phyloP scores from a whole-genome alignment of 2,329 filamentous ascomycete species.

The Sarocladium oryzae region DNA sequence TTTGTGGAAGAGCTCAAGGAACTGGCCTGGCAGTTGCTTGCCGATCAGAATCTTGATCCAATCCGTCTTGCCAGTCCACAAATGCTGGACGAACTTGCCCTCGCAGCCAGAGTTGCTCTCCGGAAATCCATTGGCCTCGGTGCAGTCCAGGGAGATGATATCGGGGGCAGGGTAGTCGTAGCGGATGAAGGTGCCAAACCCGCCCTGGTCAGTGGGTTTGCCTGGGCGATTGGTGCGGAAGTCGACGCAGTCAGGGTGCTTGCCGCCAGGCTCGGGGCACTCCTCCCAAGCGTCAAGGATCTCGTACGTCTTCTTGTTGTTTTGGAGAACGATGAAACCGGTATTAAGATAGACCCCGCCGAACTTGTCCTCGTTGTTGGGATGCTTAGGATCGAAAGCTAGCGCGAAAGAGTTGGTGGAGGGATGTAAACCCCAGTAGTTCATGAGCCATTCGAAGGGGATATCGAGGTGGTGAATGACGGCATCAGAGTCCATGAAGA shows the following conservation, averaged over 20 bases:
- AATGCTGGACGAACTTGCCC: constrained; percentile 35
- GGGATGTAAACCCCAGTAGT: constrained; percentile 37
- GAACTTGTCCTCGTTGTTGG: constrained; percentile 33
- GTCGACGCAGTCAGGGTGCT: constrained; percentile 30
- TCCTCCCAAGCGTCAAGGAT: constrained; percentile 43
- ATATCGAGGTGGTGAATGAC: constrained; percentile 37
- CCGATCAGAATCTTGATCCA: constrained; percentile 33
- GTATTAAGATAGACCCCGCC: constrained; percentile 41
- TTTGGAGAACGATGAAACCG: constrained; percentile 47
- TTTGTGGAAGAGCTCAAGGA: constrained; percentile 29
- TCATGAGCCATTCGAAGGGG: constrained; percentile 40
- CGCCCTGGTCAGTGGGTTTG: constrained; percentile 35
- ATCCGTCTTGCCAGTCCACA: constrained; percentile 35
- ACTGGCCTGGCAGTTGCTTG: constrained; percentile 29
- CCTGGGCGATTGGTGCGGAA: constrained; percentile 29
- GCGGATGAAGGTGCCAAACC: constrained; percentile 36
- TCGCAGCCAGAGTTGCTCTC: constrained; percentile 30
- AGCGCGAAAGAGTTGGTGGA: constrained; percentile 34
- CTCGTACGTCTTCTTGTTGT: constrained; percentile 38
- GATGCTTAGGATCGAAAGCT: constrained; percentile 30
- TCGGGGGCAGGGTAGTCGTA: constrained; percentile 32
- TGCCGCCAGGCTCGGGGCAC: constrained; percentile 33
- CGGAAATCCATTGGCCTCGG: constrained; percentile 37
- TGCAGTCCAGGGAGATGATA: constrained; percentile 33
- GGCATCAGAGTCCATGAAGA: constrained; percentile 39